Base-by-base conservation (phyloP, 441 rosid genomes). In the Mallotus repandus region DNA sequence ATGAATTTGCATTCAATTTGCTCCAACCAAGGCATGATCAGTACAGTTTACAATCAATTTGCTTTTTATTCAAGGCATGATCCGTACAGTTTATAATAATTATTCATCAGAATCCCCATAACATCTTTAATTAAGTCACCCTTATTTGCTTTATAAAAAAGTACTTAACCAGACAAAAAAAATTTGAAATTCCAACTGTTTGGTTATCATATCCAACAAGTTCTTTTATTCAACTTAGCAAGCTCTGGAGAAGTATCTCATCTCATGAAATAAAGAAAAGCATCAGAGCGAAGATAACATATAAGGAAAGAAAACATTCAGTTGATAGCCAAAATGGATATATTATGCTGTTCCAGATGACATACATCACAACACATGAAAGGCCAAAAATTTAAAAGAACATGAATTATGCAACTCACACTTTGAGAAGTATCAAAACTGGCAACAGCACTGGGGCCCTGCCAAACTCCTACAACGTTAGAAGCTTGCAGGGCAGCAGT, bases 381-480 rank as follows among this genome's bases (percentile, higher is more conserved):
- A 29, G 32, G 29, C 67, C 9, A 18, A 15, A 66, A 64, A 25
- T 16, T 46, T 29, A 29, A 48, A 57, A 65, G 32, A 66, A 68
- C 14, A 58, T 62, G 46, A 65, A 53, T 16, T 32, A 14, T 18
- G 9, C 15, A 71, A 87, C 97, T 88, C 80, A 91, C 97, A 53
- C 71, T 46, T 62, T 75, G 80, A 70, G 87, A 78, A 69, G 72
- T 18, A n/a, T 75, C 73, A 62, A 86, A 87, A 73, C 67, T 68
- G 41, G 98, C 84, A 65, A 77, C 81, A 58, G 87, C 81, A 59
- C 65, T 75, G 43, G 81, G 70, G 74, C 87, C 91, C 71, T 86
- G 82, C 97, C 94, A 87, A 60, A 71, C 70, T 71, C 98, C 93
- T 19, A 78, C 72, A 35, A 89, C 84, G 21, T 78, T 77, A 2